Conservation (phyloP, 2,329 filamentous ascomycete species). For the Aspergillus sp. region DNA sequence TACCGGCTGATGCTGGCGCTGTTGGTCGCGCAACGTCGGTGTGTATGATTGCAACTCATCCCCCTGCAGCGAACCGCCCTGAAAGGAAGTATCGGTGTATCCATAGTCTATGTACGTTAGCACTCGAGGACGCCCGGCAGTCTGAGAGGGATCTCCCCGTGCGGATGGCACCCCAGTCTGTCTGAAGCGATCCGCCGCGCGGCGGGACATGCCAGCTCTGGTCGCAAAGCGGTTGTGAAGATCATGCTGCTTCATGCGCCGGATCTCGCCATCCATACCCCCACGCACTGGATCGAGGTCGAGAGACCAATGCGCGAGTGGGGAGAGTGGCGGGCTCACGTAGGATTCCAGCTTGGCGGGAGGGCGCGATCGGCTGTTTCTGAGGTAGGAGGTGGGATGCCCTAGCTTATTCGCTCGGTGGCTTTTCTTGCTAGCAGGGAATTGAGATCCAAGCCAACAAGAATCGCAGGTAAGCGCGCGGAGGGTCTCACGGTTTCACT, state of each 20-base stretch:
- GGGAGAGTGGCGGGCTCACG: constrained; percentile 64
- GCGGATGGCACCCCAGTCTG: constrained; percentile 32
- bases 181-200: constrained; percentile 48
- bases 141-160: constrained; percentile 42
- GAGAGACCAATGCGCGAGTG: constrained; percentile 62
- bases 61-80: constrained; percentile 48
- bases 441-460: constrained; percentile 19
- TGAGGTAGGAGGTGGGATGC: not conserved
- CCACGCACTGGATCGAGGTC: constrained; percentile 59
- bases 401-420: not conserved
- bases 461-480: constrained; percentile 15
- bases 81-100: constrained; percentile 57
- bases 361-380: not conserved
- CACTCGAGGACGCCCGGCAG: constrained; percentile 37
- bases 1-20: constrained; percentile 51
- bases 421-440: constrained; percentile 8
- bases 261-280: constrained; percentile 79
- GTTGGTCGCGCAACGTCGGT: constrained; percentile 60
- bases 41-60: constrained; percentile 63
- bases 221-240: constrained; percentile 61
- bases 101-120: constrained; percentile 53
- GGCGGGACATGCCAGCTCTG: constrained; percentile 47
- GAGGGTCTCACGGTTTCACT: constrained; percentile 18
- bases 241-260: constrained; percentile 74
- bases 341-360: constrained; percentile 66